Evolutionary conservation across 73 alveolate genomes (phyloP).

Genomic region (Paramecium pentaurelia): DNA sequence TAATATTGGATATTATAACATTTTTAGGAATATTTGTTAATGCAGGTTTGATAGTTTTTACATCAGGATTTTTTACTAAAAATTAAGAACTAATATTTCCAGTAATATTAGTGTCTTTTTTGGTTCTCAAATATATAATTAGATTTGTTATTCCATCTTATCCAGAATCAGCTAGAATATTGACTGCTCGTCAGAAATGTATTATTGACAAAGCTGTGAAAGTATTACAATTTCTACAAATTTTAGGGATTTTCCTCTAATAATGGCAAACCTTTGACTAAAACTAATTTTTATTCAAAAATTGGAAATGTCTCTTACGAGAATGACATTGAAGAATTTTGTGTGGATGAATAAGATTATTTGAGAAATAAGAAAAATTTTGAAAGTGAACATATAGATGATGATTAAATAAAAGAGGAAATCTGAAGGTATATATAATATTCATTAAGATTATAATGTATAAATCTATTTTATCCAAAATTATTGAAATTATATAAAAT

Average conservation of each 20-base stretch:
- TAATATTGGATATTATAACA: constrained; percentile 50
- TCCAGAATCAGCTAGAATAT: constrained; percentile 43
- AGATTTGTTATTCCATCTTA: constrained; percentile 28
- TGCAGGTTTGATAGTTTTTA: constrained; percentile 59
- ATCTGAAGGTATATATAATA: neutral
- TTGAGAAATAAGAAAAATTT: neutral
- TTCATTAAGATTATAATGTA: neutral
- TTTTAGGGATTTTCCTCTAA: neutral
- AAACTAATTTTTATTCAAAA: neutral
- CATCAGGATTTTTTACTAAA: neutral
- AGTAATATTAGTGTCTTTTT: constrained; percentile 7
- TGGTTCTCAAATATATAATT: constrained; percentile 17
- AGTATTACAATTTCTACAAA: neutral
- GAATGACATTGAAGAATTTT: neutral
- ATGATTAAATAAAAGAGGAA: neutral
- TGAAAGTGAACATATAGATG: neutral
- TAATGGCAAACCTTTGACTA: neutral
- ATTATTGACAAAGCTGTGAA: constrained; percentile 21
- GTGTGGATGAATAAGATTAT: neutral
- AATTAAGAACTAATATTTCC: neutral
- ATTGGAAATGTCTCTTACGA: neutral
- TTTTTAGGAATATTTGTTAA: constrained; percentile 51
- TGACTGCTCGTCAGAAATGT: constrained; percentile 28
- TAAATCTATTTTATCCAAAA: neutral
- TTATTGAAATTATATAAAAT: neutral